Base-by-base conservation (phyloP, 2,329 filamentous ascomycete genomes). In the Colletotrichum sojae region DNA sequence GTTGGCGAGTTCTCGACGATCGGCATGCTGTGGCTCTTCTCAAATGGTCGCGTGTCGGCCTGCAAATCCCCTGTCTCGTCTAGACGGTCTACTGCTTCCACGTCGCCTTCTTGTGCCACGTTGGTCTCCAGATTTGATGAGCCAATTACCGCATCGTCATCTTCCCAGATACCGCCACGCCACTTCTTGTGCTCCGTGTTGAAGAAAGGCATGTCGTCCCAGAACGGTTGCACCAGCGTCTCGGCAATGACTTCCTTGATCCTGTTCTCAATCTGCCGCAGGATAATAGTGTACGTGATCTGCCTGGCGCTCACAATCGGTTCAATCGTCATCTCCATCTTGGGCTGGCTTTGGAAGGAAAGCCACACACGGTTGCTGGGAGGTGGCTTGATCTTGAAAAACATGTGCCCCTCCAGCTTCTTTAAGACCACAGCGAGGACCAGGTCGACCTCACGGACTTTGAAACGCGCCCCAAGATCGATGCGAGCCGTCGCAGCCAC, bases 301-400 rank as follows among this genome's bases (percentile, higher is more conserved):
- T 98, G 95, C 67, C 95, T 90, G 15, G 94, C 92, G 82, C 95
- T 97, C 58, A 99, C 94, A 73, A 99, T 95, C 4, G 96, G 96
- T 78, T 98, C 94, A 51, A 98, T 94, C n/a, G 90, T 90, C 86
- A 98, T 91, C 71, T 97, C 94, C 83, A 99, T 92, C 76, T 95
- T 95, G 18, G 96, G 96, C 86, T 94, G 93, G n/a, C 90, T 90
- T 77, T 97, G 93, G 77, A 99, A 99, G 1, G 94, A 92, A 73
- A 98, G 89, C 96, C 96, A 99, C n/a, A 97, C 80, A 48, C 96
- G 90, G 78, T 99, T 99, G 79, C 94, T 98, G 0, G 96, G 96
- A 16, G 95, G 94, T 6, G 96, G 94, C 79, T 99, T 99, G 79
- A 98, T 91, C 75, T 94, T 92, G 75, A 98, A 86, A 36, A 97